Conservation (phyloP, 495 filamentous ascomycete genomes). For the Evansstolkia leycettana region DNA sequence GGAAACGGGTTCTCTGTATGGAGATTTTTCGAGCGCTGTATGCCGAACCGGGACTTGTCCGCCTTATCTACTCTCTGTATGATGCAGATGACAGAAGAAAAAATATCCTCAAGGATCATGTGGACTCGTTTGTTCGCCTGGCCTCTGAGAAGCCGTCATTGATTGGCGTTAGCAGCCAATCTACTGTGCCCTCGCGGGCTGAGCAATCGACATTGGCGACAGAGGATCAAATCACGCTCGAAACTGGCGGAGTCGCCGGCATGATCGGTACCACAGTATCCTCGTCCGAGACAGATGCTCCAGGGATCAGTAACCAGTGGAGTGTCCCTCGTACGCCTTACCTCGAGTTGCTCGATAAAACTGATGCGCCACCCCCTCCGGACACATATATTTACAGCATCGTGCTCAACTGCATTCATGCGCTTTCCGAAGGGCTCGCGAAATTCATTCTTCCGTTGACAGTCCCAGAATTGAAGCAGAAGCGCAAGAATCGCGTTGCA, state of each 20-base stretch:
- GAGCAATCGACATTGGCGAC: conserved; percentile 32
- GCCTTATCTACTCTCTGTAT: conserved; percentile 69
- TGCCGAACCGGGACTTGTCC: conserved; percentile 60
- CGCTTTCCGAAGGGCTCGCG: conserved; percentile 80
- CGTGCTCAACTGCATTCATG: conserved; percentile 75
- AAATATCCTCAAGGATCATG: conserved; percentile 65
- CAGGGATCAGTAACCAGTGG: conserved; percentile 81
- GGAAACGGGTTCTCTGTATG: conserved; percentile 85
- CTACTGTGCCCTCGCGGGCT: conserved; percentile 51
- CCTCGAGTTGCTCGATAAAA: conserved; percentile 89
- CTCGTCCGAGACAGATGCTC: conserved; percentile 46
- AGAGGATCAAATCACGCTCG: conserved; percentile 72
- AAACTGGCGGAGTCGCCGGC: conserved; percentile 77
- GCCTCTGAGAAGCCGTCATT: conserved; percentile 79
- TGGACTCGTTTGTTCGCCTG: conserved; percentile 72
- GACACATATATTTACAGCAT: conserved; percentile 92
- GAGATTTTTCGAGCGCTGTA: conserved; percentile 81
- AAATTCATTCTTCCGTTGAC: conserved; percentile 87
- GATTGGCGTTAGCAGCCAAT: conserved; percentile 80
- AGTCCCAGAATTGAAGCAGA: conserved; percentile 45
- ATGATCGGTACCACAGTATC: conserved; percentile 71
- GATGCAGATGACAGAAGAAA: conserved; percentile 64
- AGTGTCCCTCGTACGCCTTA: conserved; percentile 79
- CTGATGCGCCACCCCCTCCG: conserved; percentile 67
- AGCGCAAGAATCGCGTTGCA: conserved; percentile 36